phyloP scores from a whole-genome alignment of 495 filamentous ascomycete genomes.

The Saxophila tyrrhenica region DNA sequence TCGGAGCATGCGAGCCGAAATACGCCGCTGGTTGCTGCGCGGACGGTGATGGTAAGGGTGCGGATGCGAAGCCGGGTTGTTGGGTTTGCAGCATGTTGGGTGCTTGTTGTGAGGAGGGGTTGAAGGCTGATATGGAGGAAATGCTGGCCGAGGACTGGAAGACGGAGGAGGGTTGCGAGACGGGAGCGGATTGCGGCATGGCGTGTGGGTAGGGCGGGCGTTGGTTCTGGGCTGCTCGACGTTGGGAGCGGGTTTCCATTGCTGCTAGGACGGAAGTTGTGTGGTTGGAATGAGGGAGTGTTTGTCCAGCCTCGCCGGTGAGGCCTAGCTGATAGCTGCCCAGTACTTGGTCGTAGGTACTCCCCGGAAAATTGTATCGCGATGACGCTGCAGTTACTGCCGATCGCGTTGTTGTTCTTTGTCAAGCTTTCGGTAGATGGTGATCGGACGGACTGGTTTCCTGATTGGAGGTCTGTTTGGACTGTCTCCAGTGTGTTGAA shows the following conservation, averaged over 20 bases:
- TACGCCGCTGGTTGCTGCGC: slow-evolving; percentile 17
- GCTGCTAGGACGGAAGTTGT: slow-evolving; percentile 1
- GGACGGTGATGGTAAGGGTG: slow-evolving; percentile 29
- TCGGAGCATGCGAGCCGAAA: slow-evolving; percentile 16
- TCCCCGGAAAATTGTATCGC: not conserved
- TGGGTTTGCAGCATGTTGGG: not conserved
- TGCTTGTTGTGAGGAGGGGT: slow-evolving; percentile 6
- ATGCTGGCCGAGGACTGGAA: slow-evolving; percentile 27
- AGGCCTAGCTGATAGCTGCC: too few relatives aligned
- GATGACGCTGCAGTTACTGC: not conserved
- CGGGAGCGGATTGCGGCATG: slow-evolving; percentile 9
- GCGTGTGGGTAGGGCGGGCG: slow-evolving; percentile 12
- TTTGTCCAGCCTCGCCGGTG: not conserved
- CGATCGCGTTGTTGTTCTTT: not conserved
- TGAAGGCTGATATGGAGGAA: slow-evolving; percentile 17
- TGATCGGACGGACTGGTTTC: not conserved
- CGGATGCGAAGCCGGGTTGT: slow-evolving; percentile 12
- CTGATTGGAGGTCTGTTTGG: not conserved
- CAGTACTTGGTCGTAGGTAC: not conserved
- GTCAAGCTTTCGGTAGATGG: not conserved
- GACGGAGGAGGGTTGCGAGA: slow-evolving; percentile 18
- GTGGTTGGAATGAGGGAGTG: not conserved
- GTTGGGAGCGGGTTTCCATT: slow-evolving; percentile 13
- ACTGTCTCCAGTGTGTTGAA: not conserved
- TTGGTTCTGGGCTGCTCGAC: slow-evolving; percentile 11